Conservation (phyloP, 495 filamentous ascomycete species). For the Penicillium argentinense region DNA sequence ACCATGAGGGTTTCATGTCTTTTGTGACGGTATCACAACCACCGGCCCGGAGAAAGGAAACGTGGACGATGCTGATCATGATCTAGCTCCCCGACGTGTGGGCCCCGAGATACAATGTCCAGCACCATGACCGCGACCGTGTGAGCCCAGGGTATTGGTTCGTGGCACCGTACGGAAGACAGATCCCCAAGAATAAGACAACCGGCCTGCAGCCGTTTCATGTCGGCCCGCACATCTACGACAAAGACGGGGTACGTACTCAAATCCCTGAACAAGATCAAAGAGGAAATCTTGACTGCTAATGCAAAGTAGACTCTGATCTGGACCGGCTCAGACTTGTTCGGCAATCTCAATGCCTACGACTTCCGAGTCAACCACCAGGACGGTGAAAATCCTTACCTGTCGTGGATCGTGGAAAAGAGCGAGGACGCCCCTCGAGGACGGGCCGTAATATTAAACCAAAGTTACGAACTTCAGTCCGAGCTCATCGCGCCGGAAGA, state of each 20-base stretch:
- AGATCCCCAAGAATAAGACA: slow-evolving; percentile 22
- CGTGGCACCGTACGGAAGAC: slow-evolving; percentile 21
- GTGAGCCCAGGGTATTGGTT: slow-evolving; percentile 28
- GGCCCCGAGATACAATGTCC: slow-evolving; percentile 26
- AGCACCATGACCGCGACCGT: slow-evolving; percentile 16
- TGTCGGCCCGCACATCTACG: slow-evolving; percentile 13
- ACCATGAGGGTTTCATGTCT: background rate
- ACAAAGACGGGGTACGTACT: slow-evolving; percentile 12
- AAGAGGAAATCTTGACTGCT: background rate
- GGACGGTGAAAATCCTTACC: background rate
- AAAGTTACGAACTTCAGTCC: slow-evolving; percentile 16
- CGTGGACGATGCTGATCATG: background rate
- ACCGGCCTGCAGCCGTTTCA: slow-evolving; percentile 15
- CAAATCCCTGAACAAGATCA: background rate
- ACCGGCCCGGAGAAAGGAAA: background rate
- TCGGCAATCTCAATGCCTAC: background rate
- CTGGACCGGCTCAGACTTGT: slow-evolving; percentile 1
- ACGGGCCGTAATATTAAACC: background rate
- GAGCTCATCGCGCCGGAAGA: slow-evolving; percentile 23
- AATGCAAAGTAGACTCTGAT: slow-evolving; percentile 5
- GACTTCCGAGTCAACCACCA: background rate
- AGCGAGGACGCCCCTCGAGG: background rate
- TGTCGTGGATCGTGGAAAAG: background rate
- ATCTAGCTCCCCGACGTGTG: slow-evolving; percentile 25
- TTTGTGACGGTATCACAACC: background rate